Percentiles rank a stretch among this genome's conserved stretches.
Evolutionary conservation across 805 yeast species (phyloP).

Genomic region (Saccharomycopsis oosterbeekiorum): DNA sequence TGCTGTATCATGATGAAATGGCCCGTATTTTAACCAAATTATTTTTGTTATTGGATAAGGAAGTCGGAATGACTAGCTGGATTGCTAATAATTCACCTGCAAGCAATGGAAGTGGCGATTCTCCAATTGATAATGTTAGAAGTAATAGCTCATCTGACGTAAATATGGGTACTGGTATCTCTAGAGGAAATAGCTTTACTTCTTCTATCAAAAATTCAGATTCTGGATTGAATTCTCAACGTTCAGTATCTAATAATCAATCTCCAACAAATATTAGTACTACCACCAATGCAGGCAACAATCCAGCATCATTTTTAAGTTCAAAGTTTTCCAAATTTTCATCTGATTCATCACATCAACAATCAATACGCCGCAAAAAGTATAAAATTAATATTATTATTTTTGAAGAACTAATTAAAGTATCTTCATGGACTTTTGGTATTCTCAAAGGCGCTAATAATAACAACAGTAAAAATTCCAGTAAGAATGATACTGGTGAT

Average conservation of each 20-base stretch:
- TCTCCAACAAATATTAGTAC: slow-evolving; percentile 1
- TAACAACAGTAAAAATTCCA: not conserved
- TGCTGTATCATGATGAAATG: slow-evolving; percentile 56
- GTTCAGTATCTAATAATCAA: not conserved
- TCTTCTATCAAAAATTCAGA: not conserved
- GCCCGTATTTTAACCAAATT: slow-evolving; percentile 46
- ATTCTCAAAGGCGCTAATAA: slow-evolving; percentile 30
- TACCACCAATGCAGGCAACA: not conserved
- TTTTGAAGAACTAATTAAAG: slow-evolving; percentile 59
- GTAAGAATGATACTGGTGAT: not conserved
- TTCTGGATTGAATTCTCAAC: not conserved
- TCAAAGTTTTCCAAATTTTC: slow-evolving; percentile 8
- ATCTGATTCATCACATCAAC: slow-evolving; percentile 11
- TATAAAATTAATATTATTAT: slow-evolving; percentile 42
- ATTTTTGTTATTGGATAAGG: slow-evolving; percentile 50
- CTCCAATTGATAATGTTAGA: slow-evolving; percentile 23
- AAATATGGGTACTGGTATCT: not conserved
- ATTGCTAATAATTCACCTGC: not conserved
- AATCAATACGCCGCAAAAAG: slow-evolving; percentile 15
- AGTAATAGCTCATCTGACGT: slow-evolving; percentile 11
- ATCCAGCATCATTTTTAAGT: not conserved
- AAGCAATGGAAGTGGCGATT: slow-evolving; percentile 29
- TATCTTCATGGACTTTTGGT: slow-evolving; percentile 61
- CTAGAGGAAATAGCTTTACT: not conserved
- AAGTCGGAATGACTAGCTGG: slow-evolving; percentile 40